Conservation (phyloP, 202 grass and related monocot genomes). For the Setaria viridis region DNA sequence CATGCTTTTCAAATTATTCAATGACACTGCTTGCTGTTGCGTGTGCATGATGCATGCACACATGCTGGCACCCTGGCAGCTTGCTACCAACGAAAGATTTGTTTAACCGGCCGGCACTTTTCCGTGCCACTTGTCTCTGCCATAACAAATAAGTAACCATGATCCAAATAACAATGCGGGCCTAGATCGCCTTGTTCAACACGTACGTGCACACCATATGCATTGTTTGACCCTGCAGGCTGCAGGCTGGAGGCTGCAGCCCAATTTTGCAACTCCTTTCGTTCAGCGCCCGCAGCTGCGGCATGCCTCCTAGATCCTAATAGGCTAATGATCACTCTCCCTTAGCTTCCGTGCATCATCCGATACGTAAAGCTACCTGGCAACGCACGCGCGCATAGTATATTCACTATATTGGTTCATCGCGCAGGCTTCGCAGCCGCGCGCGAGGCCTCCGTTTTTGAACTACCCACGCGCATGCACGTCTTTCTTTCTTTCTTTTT, state of each 20-base stretch:
- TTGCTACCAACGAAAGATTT: neutral
- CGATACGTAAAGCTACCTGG: neutral
- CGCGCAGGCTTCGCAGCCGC: too few species aligned
- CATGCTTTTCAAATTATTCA: neutral
- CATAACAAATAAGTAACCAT: neutral
- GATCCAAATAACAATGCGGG: neutral
- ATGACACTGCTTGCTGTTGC: neutral
- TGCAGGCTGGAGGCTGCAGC: neutral
- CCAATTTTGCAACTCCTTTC: neutral
- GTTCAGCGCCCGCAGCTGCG: neutral
- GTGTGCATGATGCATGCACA: neutral
- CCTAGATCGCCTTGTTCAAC: neutral
- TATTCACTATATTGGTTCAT: neutral
- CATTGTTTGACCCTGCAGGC: neutral
- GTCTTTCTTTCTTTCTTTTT: too few species aligned
- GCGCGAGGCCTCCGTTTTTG: neutral
- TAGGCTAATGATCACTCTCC: neutral
- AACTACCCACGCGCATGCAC: too few species aligned
- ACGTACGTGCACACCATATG: neutral
- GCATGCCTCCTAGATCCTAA: too few species aligned
- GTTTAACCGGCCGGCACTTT: neutral
- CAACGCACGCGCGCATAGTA: neutral
- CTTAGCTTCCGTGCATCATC: slow-evolving; percentile 32
- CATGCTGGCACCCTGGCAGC: neutral
- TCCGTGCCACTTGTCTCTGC: neutral